Evolutionary conservation across 306 rosid genomes (phyloP).

Genomic region (Quercus agrifolia): DNA sequence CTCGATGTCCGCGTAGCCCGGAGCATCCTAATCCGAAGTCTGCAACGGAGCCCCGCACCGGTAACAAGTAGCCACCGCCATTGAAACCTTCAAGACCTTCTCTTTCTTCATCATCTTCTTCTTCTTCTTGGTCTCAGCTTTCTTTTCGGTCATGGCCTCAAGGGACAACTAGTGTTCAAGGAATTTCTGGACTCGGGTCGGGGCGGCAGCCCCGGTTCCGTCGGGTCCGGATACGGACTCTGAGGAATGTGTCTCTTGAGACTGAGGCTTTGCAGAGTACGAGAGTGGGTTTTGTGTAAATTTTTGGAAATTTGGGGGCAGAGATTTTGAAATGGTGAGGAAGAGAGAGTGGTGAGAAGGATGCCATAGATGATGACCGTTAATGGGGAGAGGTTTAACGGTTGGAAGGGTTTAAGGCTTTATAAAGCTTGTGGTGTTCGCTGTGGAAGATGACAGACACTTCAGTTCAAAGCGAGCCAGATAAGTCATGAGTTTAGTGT

Average conservation of each 20-base stretch:
- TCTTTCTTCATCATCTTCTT: conserved; percentile 40
- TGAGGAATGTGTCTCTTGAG: conserved; percentile 18
- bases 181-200: conserved; percentile 76
- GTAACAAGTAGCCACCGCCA: conserved; percentile 56
- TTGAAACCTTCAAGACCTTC: conserved; percentile 45
- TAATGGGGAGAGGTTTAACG: conserved; percentile 5
- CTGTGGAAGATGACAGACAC: no score
- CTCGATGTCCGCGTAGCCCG: conserved; percentile 67
- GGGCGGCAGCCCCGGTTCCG: conserved; percentile 76
- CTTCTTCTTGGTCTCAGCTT: conserved; percentile 2
- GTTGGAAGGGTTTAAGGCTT: neutral
- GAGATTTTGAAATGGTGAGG: conserved; percentile 22
- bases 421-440: neutral
- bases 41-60: conserved; percentile 95
- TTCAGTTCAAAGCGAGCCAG: no score
- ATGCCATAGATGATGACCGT: conserved; percentile 53
- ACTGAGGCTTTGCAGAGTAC: conserved; percentile 34
- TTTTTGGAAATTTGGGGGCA: conserved; percentile 21
- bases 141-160: conserved; percentile 56
- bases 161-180: conserved; percentile 56
- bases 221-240: conserved; percentile 25
- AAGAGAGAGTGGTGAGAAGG: conserved; percentile 42
- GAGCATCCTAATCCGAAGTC: conserved; percentile 60
- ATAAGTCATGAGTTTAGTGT: no score
- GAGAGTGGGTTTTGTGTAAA: conserved; percentile 21